Conservation (phyloP, 2,329 filamentous ascomycete genomes). For the Biscogniauxia mediterranea region DNA sequence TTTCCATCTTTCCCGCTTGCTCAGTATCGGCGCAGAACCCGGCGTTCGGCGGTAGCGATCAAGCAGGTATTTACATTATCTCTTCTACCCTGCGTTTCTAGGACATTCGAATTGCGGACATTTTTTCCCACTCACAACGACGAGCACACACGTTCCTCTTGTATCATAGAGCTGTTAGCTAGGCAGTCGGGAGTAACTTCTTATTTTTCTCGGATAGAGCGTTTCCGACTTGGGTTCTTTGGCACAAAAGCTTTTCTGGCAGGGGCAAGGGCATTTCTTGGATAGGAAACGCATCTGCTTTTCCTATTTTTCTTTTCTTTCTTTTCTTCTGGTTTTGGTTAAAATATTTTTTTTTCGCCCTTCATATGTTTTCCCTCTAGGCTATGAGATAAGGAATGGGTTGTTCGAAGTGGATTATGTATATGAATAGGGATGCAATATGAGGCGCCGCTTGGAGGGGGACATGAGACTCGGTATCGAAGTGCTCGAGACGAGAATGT, state of each 20-base stretch:
- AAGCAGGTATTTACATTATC: conserved; percentile 15
- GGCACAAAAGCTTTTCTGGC: not conserved
- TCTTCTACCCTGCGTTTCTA: not conserved
- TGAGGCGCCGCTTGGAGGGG: conserved; percentile 20
- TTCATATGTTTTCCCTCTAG: not conserved
- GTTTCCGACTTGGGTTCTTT: not conserved
- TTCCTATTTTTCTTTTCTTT: not conserved
- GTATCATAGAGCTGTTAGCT: not conserved
- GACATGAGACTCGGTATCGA: conserved; percentile 32
- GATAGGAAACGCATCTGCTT: not conserved
- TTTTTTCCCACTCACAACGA: not conserved
- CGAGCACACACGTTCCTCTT: not conserved
- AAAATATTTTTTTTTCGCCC: not conserved
- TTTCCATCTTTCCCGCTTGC: conserved; percentile 11
- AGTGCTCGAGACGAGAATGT: conserved; percentile 36
- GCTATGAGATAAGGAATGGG: not conserved
- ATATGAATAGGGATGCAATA: not conserved
- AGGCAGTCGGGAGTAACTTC: not conserved
- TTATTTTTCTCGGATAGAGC: not conserved
- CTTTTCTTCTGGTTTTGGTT: not conserved
- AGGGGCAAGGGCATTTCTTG: not conserved
- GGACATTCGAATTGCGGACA: not conserved
- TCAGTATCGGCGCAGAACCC: conserved; percentile 21
- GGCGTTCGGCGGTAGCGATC: conserved; percentile 21
- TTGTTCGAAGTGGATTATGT: not conserved